Evolutionary conservation across 2,329 filamentous ascomycete genomes (phyloP), one percentile per base, ranked within the genome.

Genomic region (Epichloe hybrida): DNA sequence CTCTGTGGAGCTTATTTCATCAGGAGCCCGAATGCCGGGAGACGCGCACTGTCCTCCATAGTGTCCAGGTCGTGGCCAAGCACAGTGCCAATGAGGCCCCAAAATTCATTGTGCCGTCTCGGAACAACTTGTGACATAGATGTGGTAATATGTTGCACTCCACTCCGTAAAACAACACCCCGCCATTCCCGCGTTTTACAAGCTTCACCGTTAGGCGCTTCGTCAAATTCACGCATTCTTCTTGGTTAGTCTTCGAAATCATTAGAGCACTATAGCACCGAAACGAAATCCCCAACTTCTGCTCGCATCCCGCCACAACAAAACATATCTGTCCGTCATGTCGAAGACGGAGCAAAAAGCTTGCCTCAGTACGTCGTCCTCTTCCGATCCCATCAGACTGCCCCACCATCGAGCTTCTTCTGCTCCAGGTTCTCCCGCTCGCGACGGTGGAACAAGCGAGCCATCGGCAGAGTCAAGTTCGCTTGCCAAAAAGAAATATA

Each of bases 281-380:
- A 35, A 37, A 46, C 41, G 20, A 13, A 1, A 7, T 15, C 34
- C 42, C 21, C 17, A 9, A 5, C 34, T 50, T 43, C 35, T 34
- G 37, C 44, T 48, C 27, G 17, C 12, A 21, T 50, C 43, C 40
- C 37, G 42, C 17, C 34, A 31, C 27, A 38, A n/a, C 20, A 17
- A 47, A 36, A 21, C 20, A 21, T 34, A 43, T 9, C 54, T 52
- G 53, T 52, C 58, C 64, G 67, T 60, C 61, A 77, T 76, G 72
- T 69, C 74, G 65, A 72, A 72, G 61, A 72, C 75, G 61, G 73
- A 76, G 56, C 76, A 80, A 50, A 80, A 80, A 66, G 77, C 76
- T 61, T 80, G 77, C 68, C 73, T 80, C 65, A 80, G 75, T 79
- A 78, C 66, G 76, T 77, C 66, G 56, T 61, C 62, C 59, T 57